These are phyloP conservation scores for Pezicula radicicola DNA, from an alignment of 2,329 filamentous ascomycete genomes.

Conservation along the genomic window DNA sequence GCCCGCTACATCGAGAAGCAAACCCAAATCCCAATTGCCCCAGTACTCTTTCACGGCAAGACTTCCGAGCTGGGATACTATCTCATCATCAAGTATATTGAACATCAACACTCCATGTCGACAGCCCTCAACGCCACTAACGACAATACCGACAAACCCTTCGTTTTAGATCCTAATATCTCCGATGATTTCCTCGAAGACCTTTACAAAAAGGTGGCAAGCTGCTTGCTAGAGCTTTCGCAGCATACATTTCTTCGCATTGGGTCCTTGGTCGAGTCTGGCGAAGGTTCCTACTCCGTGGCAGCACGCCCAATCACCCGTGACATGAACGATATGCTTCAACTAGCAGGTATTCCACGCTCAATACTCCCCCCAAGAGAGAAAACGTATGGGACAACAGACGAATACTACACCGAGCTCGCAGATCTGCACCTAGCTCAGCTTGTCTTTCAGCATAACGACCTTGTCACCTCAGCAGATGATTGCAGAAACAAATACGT, in stretches of 20 bases:
- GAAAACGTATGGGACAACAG: slow-evolving; percentile 2
- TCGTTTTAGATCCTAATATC: slow-evolving; percentile 24
- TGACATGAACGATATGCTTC: slow-evolving; percentile 10
- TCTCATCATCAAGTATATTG: neutral
- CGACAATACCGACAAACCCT: slow-evolving; percentile 26
- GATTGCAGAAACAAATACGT: slow-evolving; percentile 39
- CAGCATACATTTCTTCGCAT: slow-evolving; percentile 3
- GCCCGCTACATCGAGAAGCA: neutral
- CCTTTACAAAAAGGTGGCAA: slow-evolving; percentile 4
- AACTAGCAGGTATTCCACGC: slow-evolving; percentile 3
- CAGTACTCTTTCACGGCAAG: neutral
- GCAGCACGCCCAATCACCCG: slow-evolving; percentile 3
- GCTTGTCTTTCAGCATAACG: slow-evolving; percentile 36
- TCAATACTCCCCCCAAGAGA: neutral
- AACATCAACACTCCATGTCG: neutral
- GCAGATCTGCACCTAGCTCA: slow-evolving; percentile 7
- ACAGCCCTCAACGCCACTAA: neutral
- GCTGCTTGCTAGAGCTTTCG: slow-evolving; percentile 4
- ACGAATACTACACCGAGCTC: slow-evolving; percentile 5
- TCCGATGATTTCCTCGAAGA: slow-evolving; percentile 1
- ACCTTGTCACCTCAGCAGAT: slow-evolving; percentile 30
- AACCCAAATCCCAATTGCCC: slow-evolving; percentile 1
- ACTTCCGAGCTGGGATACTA: neutral
- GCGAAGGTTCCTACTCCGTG: slow-evolving; percentile 1
- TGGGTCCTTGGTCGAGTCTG: slow-evolving; percentile 5